Base-by-base conservation (phyloP, 352 stramenopile genomes). In the Globisporangium spiculum region DNA sequence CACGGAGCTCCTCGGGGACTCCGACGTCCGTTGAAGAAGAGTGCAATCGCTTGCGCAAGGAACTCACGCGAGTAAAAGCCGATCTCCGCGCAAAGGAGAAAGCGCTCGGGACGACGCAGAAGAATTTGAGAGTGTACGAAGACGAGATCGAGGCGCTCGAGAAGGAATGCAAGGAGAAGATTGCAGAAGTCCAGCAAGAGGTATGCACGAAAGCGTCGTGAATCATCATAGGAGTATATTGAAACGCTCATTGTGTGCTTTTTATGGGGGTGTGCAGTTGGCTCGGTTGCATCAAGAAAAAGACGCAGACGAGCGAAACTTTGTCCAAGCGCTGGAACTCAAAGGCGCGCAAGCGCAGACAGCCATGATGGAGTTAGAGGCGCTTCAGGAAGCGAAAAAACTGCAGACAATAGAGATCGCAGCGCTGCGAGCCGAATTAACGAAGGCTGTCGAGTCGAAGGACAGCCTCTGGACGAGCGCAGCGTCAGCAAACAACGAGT, bases 91-190 rank as follows among this genome's bases (percentile, higher is more conserved):
- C 79, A 7, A 91, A 89, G 60, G 88, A 95, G 14, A 90, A 90
- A 56, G 72, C 80, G 34, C 63, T 94, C 8, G 71, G 63, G 41
- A 83, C 73, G 22, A 76, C 75, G 0, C 81, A 93, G 66, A 83
- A 86, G 57, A 89, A 76, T 62, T 63, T 91, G 46, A 67, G 81
- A 36, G 77, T 90, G 32, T 91, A 76, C 55, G 84, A 95, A 66
- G 80, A 94, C 59, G 88, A 95, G 69, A 77, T 94, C 16, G 80
- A 91, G 27, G 88, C 83, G 24, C 72, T 95, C 14, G 88, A 93
- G 64, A 67, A 78, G 18, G 88, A 95, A 60, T 94, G 86, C 74
- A 86, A 77, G 26, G 71, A 77, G 41, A 92, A 91, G 63, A 77
- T 95, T 26, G 75, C 75, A 7, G 79, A 92, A 56, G 75, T 85